Evolutionary conservation across 1,284 basidiomycete genomes (phyloP), one percentile per base, ranked within the genome.

Genomic region (Coniophora puteana): DNA sequence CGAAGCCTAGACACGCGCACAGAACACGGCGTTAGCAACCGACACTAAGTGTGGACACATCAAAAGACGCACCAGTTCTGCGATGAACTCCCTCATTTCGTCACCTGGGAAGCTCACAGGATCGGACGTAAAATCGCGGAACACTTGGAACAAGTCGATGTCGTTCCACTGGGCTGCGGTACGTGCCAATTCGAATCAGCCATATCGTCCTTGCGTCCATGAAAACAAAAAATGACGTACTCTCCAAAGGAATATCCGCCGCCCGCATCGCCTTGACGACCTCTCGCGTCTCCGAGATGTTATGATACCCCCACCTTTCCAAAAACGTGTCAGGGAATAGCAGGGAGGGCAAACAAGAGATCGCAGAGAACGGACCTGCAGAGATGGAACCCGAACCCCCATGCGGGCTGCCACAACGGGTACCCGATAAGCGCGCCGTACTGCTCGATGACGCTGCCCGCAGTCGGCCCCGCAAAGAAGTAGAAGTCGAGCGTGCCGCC

Each of bases 301-400:
- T 66, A 20, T 57, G 51, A 50, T 79, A 80, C 14, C 79, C 77
- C 75, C 76, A 81, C 48, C 78, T 76, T 38, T 28, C 38, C 17
- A 21, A 10, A 1, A n/a, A n/a, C n/a, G n/a, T n/a, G n/a, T n/a
- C n/a, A n/a, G n/a, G n/a, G n/a, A n/a, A n/a, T n/a, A n/a, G n/a
- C n/a, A n/a, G n/a, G n/a, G n/a, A n/a, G n/a, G n/a, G n/a, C n/a
- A n/a, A n/a, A n/a, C n/a, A n/a, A n/a, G n/a, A n/a, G n/a, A n/a
- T n/a, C n/a, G n/a, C n/a, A n/a, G n/a, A n/a, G n/a, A n/a, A n/a
- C n/a, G n/a, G n/a, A n/a, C n/a, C n/a, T n/a, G n/a, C n/a, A n/a
- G n/a, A n/a, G n/a, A n/a, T 86, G 83, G 62, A 84, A 83, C 5
- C 83, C 83, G 49, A 85, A 81, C 4, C 74, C 78, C 78, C 80